phyloP scores from a whole-genome alignment of 2,329 filamentous ascomycete species.

The Microsporum ferrugineum region DNA sequence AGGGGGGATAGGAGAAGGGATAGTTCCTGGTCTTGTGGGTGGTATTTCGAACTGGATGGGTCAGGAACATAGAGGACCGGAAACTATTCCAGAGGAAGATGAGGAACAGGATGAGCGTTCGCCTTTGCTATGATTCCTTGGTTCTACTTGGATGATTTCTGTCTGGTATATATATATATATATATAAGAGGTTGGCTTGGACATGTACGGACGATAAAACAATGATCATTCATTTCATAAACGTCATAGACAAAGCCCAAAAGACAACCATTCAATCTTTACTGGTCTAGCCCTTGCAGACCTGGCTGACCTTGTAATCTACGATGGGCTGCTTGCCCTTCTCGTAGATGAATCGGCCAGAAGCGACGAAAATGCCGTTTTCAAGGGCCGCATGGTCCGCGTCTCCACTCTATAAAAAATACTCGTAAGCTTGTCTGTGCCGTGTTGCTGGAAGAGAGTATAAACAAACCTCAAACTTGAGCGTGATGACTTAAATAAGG shows the following conservation, averaged over 20 bases:
- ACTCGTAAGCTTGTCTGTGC: background rate
- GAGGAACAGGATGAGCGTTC: background rate
- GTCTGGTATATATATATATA: background rate
- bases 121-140: background rate
- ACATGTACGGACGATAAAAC: background rate
- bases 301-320: constrained; percentile 35
- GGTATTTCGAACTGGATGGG: constrained; percentile 5
- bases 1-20: background rate
- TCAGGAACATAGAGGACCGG: background rate
- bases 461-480: constrained; percentile 26
- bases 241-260: background rate
- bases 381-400: constrained; percentile 34
- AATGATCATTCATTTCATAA: background rate
- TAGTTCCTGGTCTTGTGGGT: background rate
- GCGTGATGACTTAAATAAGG: constrained; percentile 24
- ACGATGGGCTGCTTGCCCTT: constrained; percentile 28
- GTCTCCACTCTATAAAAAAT: constrained; percentile 28
- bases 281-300: constrained; percentile 18
- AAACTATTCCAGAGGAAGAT: background rate
- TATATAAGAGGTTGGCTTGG: background rate
- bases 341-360: constrained; percentile 31
- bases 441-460: background rate
- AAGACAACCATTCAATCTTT: background rate
- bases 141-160: background rate
- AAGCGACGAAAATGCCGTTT: constrained; percentile 30